A percentile compares a stretch with the other conserved stretches of the same genome.
These are phyloP conservation scores for Arthrobotrys entomopaga DNA, from an alignment of 2,329 filamentous ascomycete genomes.

Conservation along the genomic window DNA sequence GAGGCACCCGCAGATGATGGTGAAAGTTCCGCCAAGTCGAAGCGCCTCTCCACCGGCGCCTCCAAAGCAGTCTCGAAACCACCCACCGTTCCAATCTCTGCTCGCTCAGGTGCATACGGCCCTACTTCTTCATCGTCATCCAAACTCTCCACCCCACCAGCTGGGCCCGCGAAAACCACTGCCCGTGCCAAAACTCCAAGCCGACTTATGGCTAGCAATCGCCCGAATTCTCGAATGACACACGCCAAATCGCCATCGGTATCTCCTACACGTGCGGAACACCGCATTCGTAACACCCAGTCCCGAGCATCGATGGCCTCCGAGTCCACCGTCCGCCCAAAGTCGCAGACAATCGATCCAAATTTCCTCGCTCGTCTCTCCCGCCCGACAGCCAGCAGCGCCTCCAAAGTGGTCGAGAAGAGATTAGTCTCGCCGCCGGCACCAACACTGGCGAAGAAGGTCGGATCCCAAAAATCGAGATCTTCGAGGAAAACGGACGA, in stretches of 20 bases:
- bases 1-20: constrained; percentile 3
- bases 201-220: constrained; percentile 24
- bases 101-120: constrained; percentile 28
- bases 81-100: constrained; percentile 32
- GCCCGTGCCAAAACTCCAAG: constrained; percentile 48
- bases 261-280: constrained; percentile 44
- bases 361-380: constrained; percentile 50
- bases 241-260: constrained; percentile 46
- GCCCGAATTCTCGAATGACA: constrained; percentile 36
- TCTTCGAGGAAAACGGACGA: constrained; percentile 46
- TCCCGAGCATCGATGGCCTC: constrained; percentile 51
- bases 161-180: constrained; percentile 6
- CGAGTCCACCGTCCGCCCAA: constrained; percentile 48
- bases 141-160: constrained; percentile 21
- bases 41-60: constrained; percentile 15
- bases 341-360: constrained; percentile 46
- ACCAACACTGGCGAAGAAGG: constrained; percentile 15
- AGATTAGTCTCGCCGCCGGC: constrained; percentile 44
- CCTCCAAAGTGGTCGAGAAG: constrained; percentile 51
- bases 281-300: constrained; percentile 34
- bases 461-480: constrained; percentile 35
- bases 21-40: constrained; percentile 17
- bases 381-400: constrained; percentile 46
- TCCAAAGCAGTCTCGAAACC: constrained; percentile 24
- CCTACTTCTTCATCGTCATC: constrained; percentile 27